Evolutionary conservation across 1,284 basidiomycete species (phyloP).

Genomic region (Ustilago vetiveriae): DNA sequence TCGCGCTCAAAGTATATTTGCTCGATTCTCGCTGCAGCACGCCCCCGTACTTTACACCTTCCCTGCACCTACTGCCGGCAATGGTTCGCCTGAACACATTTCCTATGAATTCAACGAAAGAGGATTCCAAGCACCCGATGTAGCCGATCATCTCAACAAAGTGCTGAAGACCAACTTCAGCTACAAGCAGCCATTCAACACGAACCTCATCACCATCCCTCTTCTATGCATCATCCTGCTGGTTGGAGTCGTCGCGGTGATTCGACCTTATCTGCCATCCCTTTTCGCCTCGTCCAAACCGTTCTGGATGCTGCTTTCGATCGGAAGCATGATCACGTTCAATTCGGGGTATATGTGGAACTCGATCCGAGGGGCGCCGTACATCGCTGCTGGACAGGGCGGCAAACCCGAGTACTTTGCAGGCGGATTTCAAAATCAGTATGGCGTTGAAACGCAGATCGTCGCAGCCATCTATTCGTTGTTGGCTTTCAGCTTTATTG

Average conservation of each 20-base stretch:
- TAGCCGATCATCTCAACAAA: constrained; percentile 41
- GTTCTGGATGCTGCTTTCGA: constrained; percentile 46
- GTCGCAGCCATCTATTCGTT: constrained; percentile 85
- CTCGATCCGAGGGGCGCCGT: constrained; percentile 85
- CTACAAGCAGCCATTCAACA: constrained; percentile 53
- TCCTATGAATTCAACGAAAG: constrained; percentile 54
- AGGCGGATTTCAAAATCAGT: constrained; percentile 86
- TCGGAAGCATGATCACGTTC: constrained; percentile 63
- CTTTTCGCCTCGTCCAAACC: constrained; percentile 29
- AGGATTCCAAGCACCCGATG: constrained; percentile 43
- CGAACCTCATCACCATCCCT: constrained; percentile 30
- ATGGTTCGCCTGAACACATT: constrained; percentile 27
- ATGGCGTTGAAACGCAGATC: constrained; percentile 90
- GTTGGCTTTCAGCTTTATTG: constrained; percentile 81
- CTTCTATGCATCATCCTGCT: constrained; percentile 18
- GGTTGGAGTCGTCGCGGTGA: constrained; percentile 24
- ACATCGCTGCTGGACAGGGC: constrained; percentile 70
- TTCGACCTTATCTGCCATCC: constrained; percentile 27
- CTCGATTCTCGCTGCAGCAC: constrained; percentile 52
- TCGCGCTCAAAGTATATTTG: constrained; percentile 43
- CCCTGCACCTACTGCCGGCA: constrained; percentile 30
- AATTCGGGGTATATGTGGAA: constrained; percentile 85
- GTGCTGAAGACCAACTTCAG: constrained; percentile 29
- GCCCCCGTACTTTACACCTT: constrained; percentile 56
- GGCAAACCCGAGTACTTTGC: constrained; percentile 82